phyloP scores from a whole-genome alignment of 2,329 filamentous ascomycete genomes.

The Dactylellina haptotyla region DNA sequence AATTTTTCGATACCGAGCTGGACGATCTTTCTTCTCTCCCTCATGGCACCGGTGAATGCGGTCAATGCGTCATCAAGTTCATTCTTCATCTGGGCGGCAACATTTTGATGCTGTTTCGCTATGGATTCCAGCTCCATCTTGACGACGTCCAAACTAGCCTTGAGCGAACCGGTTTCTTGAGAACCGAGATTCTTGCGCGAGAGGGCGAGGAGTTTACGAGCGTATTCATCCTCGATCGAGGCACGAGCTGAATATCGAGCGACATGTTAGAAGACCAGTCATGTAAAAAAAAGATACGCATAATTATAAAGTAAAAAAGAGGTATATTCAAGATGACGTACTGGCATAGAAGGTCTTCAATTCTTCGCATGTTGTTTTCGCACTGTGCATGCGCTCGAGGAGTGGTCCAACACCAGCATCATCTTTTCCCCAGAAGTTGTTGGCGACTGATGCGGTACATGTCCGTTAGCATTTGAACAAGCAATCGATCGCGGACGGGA shows the following conservation, averaged over 20 bases:
- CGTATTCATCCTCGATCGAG: constrained; percentile 95
- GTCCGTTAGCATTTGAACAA: constrained; percentile 12
- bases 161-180: constrained; percentile 83
- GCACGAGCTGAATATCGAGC: constrained; percentile 73
- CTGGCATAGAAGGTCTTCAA: constrained; percentile 88
- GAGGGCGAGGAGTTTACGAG: constrained; percentile 84
- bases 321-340: constrained; percentile 62
- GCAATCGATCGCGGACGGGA: constrained; percentile 58
- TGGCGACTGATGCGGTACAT: constrained; percentile 77
- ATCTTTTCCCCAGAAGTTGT: constrained; percentile 99
- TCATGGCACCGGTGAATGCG: constrained; percentile 93
- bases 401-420: constrained; percentile 93
- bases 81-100: constrained; percentile 92
- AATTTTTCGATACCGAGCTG: constrained; percentile 94
- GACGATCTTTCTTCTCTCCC: constrained; percentile 95
- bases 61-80: constrained; percentile 93
- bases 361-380: constrained; percentile 95
- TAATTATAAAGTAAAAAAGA: neutral
- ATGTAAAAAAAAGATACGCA: neutral
- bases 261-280: neutral
- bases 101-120: constrained; percentile 89
- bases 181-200: constrained; percentile 90
- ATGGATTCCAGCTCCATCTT: constrained; percentile 90
- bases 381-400: constrained; percentile 91
- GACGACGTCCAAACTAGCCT: constrained; percentile 84